Conservation (phyloP, 768 basidiomycete genomes). For the Suillus plorans region DNA sequence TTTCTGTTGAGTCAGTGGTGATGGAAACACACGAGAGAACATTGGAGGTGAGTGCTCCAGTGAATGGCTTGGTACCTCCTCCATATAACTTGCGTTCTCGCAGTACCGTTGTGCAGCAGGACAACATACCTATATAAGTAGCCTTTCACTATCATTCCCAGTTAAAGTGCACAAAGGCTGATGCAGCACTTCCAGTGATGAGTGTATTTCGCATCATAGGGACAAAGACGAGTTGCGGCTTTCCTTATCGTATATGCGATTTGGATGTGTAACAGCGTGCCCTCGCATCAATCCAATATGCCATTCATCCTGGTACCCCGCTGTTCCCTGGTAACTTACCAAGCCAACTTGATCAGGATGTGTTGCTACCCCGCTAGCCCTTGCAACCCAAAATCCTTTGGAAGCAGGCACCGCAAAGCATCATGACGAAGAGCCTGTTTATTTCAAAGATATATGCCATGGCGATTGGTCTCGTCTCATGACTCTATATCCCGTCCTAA, state of each 20-base stretch:
- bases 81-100: background rate
- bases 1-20: background rate
- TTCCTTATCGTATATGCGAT: background rate
- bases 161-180: background rate
- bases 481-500: background rate
- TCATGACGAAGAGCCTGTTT: background rate
- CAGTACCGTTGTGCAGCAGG: background rate
- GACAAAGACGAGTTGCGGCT: background rate
- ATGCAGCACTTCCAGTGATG: background rate
- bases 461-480: background rate
- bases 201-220: background rate
- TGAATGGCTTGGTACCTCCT: too few species aligned
- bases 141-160: background rate
- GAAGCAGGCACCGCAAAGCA: background rate
- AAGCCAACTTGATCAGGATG: background rate
- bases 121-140: background rate
- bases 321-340: background rate
- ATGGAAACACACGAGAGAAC: background rate
- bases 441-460: background rate
- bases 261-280: too few species aligned
- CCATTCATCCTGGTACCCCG: background rate
- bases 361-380: background rate
- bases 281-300: background rate
- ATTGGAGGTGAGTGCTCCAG: too few species aligned
- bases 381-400: background rate